Conservation (phyloP, 2,329 filamentous ascomycete genomes). For the Reticulascus tulasneorum region DNA sequence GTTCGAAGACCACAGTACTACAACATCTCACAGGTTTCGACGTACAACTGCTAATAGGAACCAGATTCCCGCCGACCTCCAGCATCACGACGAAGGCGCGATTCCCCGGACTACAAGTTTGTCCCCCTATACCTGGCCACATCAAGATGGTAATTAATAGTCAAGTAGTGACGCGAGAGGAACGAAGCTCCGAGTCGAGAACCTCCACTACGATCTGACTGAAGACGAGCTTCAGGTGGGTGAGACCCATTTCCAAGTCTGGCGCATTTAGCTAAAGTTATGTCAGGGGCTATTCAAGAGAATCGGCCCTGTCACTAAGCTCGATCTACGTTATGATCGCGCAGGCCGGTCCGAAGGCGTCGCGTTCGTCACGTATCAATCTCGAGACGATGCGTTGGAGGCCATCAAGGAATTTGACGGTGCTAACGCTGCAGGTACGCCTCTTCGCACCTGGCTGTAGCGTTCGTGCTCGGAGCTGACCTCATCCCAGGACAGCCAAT, state of each 20-base stretch:
- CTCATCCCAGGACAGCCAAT: constrained; percentile 67
- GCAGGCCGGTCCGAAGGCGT: constrained; percentile 83
- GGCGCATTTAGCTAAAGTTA: constrained; percentile 19
- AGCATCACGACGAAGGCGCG: constrained; percentile 38
- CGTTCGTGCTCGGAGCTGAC: constrained; percentile 3
- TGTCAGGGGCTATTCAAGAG: constrained; percentile 71
- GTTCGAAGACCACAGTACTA: constrained; percentile 69
- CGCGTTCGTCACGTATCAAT: constrained; percentile 78
- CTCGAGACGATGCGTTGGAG: constrained; percentile 63
- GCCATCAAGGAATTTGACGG: constrained; percentile 82
- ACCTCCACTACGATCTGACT: constrained; percentile 88
- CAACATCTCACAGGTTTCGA: background rate
- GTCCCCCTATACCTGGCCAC: constrained; percentile 14
- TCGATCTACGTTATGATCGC: constrained; percentile 78
- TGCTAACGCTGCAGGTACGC: constrained; percentile 76
- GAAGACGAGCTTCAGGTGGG: constrained; percentile 75
- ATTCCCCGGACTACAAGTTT: constrained; percentile 36
- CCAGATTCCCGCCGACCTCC: constrained; percentile 36
- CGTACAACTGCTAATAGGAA: constrained; percentile 8
- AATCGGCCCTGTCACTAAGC: constrained; percentile 67
- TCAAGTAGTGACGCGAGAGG: constrained; percentile 49
- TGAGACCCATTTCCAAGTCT: background rate
- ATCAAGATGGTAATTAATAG: constrained; percentile 11
- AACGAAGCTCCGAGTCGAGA: constrained; percentile 77
- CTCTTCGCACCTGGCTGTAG: background rate